Percentiles rank a stretch among this genome's conserved stretches.
phyloP scores from a whole-genome alignment of 768 basidiomycete species.

The Fibroporia radiculosa region DNA sequence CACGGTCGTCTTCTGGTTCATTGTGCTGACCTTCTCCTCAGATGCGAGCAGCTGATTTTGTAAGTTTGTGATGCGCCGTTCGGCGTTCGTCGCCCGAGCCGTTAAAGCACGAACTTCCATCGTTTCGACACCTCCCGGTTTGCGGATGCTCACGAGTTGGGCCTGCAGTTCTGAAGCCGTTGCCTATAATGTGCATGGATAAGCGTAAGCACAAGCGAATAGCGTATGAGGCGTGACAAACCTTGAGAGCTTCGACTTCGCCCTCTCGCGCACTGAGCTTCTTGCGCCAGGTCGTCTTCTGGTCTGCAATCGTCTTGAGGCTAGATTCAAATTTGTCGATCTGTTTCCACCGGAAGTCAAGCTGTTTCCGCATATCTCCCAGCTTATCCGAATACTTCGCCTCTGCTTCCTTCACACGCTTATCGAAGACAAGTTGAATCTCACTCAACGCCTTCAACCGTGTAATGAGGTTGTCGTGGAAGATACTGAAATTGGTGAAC shows the following conservation, averaged over 20 bases:
- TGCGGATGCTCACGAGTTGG: slow-evolving; percentile 48
- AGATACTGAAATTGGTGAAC: slow-evolving; percentile 87
- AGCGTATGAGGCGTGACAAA: background rate
- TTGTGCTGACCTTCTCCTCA: slow-evolving; percentile 74
- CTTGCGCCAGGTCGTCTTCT: slow-evolving; percentile 76
- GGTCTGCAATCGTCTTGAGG: slow-evolving; percentile 73
- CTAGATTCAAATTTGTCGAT: slow-evolving; percentile 88
- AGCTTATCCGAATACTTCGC: slow-evolving; percentile 64
- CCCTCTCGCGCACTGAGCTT: slow-evolving; percentile 79
- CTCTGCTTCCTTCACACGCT: slow-evolving; percentile 75
- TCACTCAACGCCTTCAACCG: slow-evolving; percentile 79
- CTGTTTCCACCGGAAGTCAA: slow-evolving; percentile 85
- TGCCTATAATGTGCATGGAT: slow-evolving; percentile 54
- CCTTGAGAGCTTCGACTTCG: slow-evolving; percentile 86
- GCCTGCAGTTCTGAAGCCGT: slow-evolving; percentile 68
- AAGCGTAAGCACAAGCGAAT: no score
- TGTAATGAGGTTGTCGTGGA: slow-evolving; percentile 90
- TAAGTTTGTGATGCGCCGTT: slow-evolving; percentile 77
- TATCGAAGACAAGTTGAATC: slow-evolving; percentile 83
- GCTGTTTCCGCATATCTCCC: slow-evolving; percentile 73
- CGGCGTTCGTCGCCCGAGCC: slow-evolving; percentile 74
- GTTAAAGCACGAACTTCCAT: slow-evolving; percentile 66
- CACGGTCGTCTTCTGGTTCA: slow-evolving; percentile 61
- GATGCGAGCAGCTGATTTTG: slow-evolving; percentile 78
- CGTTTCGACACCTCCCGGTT: slow-evolving; percentile 46